A percentile compares a stretch with the other conserved stretches of the same genome.
These are phyloP conservation scores for Dittrichia graveolens DNA, from an alignment of 129 eudicot species.

Conservation along the genomic window DNA sequence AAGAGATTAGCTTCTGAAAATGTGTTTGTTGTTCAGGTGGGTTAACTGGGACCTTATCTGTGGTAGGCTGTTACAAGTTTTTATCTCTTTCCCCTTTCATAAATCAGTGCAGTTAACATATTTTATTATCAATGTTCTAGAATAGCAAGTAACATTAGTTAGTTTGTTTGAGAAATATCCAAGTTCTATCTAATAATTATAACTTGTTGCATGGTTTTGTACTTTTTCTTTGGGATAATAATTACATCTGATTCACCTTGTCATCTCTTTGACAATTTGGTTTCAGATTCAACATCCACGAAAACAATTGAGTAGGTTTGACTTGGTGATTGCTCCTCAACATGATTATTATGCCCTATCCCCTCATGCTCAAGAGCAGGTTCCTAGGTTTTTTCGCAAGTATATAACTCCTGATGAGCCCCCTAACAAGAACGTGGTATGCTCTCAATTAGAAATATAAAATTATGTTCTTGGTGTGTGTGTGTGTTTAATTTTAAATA, in stretches of 20 bases:
- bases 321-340: slow-evolving; percentile 84
- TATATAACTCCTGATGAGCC: slow-evolving; percentile 92
- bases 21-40: slow-evolving; percentile 96
- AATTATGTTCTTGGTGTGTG: neutral
- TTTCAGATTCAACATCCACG: slow-evolving; percentile 97
- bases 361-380: slow-evolving; percentile 75
- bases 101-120: neutral
- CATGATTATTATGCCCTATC: slow-evolving; percentile 93
- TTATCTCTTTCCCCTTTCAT: neutral
- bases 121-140: neutral
- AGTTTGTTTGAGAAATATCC: neutral
- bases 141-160: neutral
- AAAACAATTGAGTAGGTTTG: slow-evolving; percentile 77
- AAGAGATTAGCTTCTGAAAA: slow-evolving; percentile 81
- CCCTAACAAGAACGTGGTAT: slow-evolving; percentile 79
- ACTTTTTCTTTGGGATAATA: slow-evolving; percentile 10
- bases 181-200: neutral
- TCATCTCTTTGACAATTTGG: slow-evolving; percentile 7
- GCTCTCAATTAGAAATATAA: slow-evolving; percentile 23
- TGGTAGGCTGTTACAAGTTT: slow-evolving; percentile 3
- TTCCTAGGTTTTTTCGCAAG: slow-evolving; percentile 74
- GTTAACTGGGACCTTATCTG: slow-evolving; percentile 32
- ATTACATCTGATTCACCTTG: neutral
- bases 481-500: too few species aligned
- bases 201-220: slow-evolving; percentile 15